Percentiles rank a stretch among this genome's conserved stretches.
Evolutionary conservation across 2,329 filamentous ascomycete species (phyloP).

Genomic region (Neonectria punicea): DNA sequence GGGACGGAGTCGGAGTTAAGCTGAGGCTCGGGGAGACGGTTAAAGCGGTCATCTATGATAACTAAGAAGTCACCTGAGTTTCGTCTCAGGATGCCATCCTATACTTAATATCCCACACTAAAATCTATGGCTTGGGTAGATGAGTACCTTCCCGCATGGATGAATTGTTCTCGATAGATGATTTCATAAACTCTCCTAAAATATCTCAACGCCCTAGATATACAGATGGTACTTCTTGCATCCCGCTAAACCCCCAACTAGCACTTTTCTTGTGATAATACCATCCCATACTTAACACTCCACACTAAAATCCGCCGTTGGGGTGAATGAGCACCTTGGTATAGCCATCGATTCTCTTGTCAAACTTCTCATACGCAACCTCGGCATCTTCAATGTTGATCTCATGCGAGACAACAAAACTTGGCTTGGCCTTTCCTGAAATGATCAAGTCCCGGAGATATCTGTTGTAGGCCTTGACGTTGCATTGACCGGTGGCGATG

Average conservation of each 20-base stretch:
- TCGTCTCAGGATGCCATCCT: neutral
- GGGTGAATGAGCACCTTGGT: slow-evolving; percentile 76
- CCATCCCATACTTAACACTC: slow-evolving; percentile 1
- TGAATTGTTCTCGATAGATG: too few relatives aligned
- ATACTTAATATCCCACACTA: neutral
- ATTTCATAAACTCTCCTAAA: neutral
- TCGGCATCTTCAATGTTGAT: slow-evolving; percentile 70
- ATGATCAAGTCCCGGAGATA: slow-evolving; percentile 74
- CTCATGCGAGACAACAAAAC: slow-evolving; percentile 74
- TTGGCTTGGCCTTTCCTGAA: slow-evolving; percentile 70
- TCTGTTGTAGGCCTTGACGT: slow-evolving; percentile 75
- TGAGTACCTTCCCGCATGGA: slow-evolving; percentile 63
- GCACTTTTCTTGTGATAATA: neutral
- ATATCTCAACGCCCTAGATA: slow-evolving; percentile 21
- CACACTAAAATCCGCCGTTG: slow-evolving; percentile 59
- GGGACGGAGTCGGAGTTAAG: too few relatives aligned
- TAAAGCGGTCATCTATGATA: too few relatives aligned
- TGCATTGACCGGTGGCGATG: slow-evolving; percentile 72
- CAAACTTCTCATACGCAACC: slow-evolving; percentile 72
- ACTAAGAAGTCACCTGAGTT: too few relatives aligned
- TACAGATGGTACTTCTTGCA: slow-evolving; percentile 2
- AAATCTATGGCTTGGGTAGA: slow-evolving; percentile 69
- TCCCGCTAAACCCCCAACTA: neutral
- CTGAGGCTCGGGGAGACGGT: too few relatives aligned
- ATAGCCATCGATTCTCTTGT: slow-evolving; percentile 72